Percentiles rank a stretch among this genome's conserved stretches.
phyloP scores from a whole-genome alignment of 2,329 filamentous ascomycete species.

The Colletotrichum sp. region DNA sequence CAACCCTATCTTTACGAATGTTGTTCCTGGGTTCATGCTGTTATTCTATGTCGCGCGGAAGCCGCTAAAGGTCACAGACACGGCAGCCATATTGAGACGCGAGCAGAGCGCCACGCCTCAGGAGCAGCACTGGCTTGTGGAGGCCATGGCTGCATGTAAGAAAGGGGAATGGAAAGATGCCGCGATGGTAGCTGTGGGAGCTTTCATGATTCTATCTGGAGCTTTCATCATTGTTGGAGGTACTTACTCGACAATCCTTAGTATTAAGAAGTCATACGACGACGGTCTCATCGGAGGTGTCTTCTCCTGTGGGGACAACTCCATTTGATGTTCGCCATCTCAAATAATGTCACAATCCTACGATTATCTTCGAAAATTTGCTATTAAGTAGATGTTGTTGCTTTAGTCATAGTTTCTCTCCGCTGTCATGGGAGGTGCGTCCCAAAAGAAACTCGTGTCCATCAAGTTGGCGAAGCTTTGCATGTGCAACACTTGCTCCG shows the following conservation, averaged over 20 bases:
- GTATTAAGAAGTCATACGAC: not conserved
- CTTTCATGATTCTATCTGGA: not conserved
- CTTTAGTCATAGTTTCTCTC: not conserved
- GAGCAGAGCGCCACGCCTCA: not conserved
- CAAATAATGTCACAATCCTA: not conserved
- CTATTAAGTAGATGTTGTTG: not conserved
- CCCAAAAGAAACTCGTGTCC: slow-evolving; percentile 14
- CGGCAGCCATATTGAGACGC: not conserved
- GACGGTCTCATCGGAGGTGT: not conserved
- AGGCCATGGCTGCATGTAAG: not conserved
- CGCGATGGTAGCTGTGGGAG: not conserved
- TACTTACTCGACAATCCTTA: not conserved
- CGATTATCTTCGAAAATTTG: not conserved
- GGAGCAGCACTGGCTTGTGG: not conserved
- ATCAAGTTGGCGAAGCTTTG: slow-evolving; percentile 21
- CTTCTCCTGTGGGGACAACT: not conserved
- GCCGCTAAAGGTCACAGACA: not conserved
- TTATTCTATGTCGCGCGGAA: not conserved
- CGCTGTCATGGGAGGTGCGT: not conserved
- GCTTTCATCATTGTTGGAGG: not conserved
- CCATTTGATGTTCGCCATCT: not conserved
- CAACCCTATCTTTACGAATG: not conserved
- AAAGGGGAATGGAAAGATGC: not conserved
- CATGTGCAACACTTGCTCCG: slow-evolving; percentile 12
- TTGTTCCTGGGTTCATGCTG: not conserved